Percentiles rank a stretch among this genome's conserved stretches.
phyloP scores from a whole-genome alignment of 768 basidiomycete species.

The Glaciozyma martinii region DNA sequence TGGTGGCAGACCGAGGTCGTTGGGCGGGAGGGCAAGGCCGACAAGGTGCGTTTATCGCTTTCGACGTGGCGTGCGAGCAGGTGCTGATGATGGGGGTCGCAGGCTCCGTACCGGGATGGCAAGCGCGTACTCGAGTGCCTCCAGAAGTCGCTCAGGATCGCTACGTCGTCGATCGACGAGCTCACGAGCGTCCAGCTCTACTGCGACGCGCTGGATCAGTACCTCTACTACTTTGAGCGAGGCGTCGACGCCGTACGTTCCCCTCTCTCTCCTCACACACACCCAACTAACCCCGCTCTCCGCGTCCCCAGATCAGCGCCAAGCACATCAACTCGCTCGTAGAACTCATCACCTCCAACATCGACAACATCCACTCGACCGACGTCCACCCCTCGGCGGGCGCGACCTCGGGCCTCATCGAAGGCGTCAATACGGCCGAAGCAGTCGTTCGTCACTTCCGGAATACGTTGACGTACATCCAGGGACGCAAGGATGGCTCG shows the following conservation, averaged over 20 bases:
- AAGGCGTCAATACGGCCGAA: slow-evolving; percentile 84
- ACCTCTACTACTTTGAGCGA: slow-evolving; percentile 90
- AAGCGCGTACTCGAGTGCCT: slow-evolving; percentile 95
- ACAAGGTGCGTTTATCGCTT: slow-evolving; percentile 40
- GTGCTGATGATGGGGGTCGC: neutral
- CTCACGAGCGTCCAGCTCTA: slow-evolving; percentile 94
- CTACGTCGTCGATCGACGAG: slow-evolving; percentile 92
- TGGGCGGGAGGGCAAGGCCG: slow-evolving; percentile 45
- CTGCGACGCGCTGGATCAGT: slow-evolving; percentile 90
- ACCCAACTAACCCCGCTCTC: neutral
- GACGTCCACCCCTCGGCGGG: slow-evolving; percentile 75
- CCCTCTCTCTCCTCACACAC: too few relatives aligned
- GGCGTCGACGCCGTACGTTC: slow-evolving; percentile 73
- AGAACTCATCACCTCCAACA: slow-evolving; percentile 85
- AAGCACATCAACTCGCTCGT: slow-evolving; percentile 96
- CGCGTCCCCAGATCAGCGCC: slow-evolving; percentile 59
- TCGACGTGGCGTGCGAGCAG: neutral
- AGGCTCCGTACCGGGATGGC: slow-evolving; percentile 60
- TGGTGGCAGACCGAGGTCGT: slow-evolving; percentile 84
- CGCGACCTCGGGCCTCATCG: slow-evolving; percentile 78
- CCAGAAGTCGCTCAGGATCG: slow-evolving; percentile 91
- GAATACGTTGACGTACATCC: slow-evolving; percentile 60
- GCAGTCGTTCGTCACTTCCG: slow-evolving; percentile 90
- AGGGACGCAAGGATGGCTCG: slow-evolving; percentile 23
- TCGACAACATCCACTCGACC: slow-evolving; percentile 79